Percentiles rank a stretch among this genome's conserved stretches.
phyloP scores from a whole-genome alignment of 768 basidiomycete species.

The Rhodotorula babjevae region DNA sequence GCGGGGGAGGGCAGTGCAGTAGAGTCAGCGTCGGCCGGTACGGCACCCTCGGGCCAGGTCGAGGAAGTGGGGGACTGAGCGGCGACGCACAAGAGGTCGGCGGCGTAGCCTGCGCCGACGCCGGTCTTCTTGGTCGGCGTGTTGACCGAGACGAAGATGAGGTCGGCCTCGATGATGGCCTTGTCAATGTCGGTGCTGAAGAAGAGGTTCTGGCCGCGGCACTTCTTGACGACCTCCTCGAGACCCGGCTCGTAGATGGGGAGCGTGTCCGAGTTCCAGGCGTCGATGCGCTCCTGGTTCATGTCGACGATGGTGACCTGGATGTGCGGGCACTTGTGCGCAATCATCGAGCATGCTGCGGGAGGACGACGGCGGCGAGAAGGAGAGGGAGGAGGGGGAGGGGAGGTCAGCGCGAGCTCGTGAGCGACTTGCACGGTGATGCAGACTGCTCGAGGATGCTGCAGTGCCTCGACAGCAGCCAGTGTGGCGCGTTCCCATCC shows the following conservation, averaged over 20 bases:
- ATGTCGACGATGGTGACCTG: slow-evolving; percentile 96
- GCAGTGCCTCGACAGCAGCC: too few relatives aligned
- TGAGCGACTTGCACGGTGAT: too few relatives aligned
- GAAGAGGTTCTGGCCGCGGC: slow-evolving; percentile 91
- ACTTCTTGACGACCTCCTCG: slow-evolving; percentile 76
- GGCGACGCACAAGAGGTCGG: slow-evolving; percentile 85
- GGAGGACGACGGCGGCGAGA: neutral
- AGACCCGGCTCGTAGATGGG: slow-evolving; percentile 99
- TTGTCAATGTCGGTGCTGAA: slow-evolving; percentile 85
- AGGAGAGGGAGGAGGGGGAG: neutral
- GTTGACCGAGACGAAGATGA: slow-evolving; percentile 98
- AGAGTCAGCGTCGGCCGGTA: neutral
- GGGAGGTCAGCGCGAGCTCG: too few relatives aligned
- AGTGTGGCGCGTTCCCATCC: too few relatives aligned
- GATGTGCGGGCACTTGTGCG: slow-evolving; percentile 57
- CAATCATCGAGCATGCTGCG: slow-evolving; percentile 43
- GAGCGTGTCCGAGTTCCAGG: slow-evolving; percentile 77
- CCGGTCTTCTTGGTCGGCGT: slow-evolving; percentile 98
- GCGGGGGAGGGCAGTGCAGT: slow-evolving; percentile 2
- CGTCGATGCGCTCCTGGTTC: slow-evolving; percentile 87
- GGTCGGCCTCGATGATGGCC: slow-evolving; percentile 87
- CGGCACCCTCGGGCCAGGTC: neutral
- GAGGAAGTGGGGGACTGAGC: neutral
- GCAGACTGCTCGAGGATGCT: too few relatives aligned
- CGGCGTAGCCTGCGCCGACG: slow-evolving; percentile 95